Base-by-base conservation (phyloP, 2,329 filamentous ascomycete species). In the Trichoderma afroharzianum region DNA sequence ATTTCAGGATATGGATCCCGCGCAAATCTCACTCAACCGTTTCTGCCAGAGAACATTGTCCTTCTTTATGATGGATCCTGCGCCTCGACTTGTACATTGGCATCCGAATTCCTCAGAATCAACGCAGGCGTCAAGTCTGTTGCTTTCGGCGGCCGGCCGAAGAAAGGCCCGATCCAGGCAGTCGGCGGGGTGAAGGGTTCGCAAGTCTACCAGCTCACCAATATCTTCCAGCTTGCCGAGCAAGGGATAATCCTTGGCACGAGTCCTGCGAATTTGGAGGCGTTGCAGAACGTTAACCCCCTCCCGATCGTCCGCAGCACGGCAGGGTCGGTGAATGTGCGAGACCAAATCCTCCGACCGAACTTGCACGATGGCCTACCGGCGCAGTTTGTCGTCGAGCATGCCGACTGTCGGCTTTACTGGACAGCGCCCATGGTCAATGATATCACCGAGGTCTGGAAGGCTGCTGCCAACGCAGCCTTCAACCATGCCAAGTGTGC, bases 1-100 rank as follows among this genome's bases (percentile, higher is more conserved):
- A 82, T 88, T 66, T 84, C 83, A 3, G 87, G 86, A 62, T 88
- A 87, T 75, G 80, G 83, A 63, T 68, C 28, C 12, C 73, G 70
- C 57, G 15, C 68, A 12, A 73, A 76, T 75, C 82, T 85, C 57
- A 81, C 84, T 0, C 81, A 84, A 73, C 88, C 87, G 2, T 91
- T 91, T 76, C 82, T 81, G 1, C 81, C 87, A 3, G 86, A 90
- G 71, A 85, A 91, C 76, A 85, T 91, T 58, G 81, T 90, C 53
- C 79, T 90, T 21, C 81, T 90, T n/a, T 85, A 86, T 66, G 88
- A 90, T 75, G 88, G 88, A 39, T 84, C 85, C 74, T 90, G 88
- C 77, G 85, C 85, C 26, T 89, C 87, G 1, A 87, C 87, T 3
- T 90, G 88, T 79, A 85, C 86, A 4, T 80, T 88, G 4, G 88